These are phyloP conservation scores for Termitomyces sp. DNA, from an alignment of 768 basidiomycete species.

Conservation along the genomic window DNA sequence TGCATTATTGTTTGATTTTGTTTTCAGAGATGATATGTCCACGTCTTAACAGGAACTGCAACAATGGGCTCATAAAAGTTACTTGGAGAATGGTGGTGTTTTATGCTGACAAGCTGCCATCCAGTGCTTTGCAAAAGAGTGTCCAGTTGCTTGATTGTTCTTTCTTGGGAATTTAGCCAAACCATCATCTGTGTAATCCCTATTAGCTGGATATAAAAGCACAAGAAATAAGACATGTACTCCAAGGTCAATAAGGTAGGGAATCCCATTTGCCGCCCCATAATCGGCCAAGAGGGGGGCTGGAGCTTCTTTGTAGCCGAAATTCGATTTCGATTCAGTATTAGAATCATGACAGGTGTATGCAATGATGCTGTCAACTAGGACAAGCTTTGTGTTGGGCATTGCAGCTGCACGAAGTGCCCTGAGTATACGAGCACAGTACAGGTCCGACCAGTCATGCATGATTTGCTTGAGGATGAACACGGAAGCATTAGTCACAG, in stretches of 20 bases:
- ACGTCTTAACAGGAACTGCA: not conserved
- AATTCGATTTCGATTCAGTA: not conserved
- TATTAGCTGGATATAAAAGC: not conserved
- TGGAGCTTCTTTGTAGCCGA: not conserved
- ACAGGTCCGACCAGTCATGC: slow-evolving; percentile 34
- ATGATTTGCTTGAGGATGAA: slow-evolving; percentile 29
- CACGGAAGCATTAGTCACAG: slow-evolving; percentile 25
- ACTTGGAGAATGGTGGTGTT: slow-evolving; percentile 2
- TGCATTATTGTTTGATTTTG: not conserved
- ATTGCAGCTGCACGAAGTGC: slow-evolving; percentile 26
- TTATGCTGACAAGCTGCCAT: slow-evolving; percentile 5
- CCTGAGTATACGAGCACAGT: slow-evolving; percentile 23
- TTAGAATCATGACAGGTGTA: slow-evolving; percentile 15
- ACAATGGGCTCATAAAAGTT: slow-evolving; percentile 8
- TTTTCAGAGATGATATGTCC: not conserved
- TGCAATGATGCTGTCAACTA: slow-evolving; percentile 30
- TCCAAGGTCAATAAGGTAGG: slow-evolving; percentile 2
- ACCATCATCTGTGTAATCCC: slow-evolving; percentile 9
- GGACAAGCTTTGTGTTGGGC: slow-evolving; percentile 26
- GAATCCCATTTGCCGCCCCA: slow-evolving; percentile 4
- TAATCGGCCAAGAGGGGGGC: slow-evolving; percentile 5
- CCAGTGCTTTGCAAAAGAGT: slow-evolving; percentile 3
- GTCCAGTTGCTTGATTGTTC: slow-evolving; percentile 4
- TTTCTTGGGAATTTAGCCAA: slow-evolving; percentile 8
- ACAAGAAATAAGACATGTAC: not conserved